These are phyloP conservation scores for Vitis vinifera DNA, from an alignment of 164 flowering plant species.

Conservation along the genomic window DNA sequence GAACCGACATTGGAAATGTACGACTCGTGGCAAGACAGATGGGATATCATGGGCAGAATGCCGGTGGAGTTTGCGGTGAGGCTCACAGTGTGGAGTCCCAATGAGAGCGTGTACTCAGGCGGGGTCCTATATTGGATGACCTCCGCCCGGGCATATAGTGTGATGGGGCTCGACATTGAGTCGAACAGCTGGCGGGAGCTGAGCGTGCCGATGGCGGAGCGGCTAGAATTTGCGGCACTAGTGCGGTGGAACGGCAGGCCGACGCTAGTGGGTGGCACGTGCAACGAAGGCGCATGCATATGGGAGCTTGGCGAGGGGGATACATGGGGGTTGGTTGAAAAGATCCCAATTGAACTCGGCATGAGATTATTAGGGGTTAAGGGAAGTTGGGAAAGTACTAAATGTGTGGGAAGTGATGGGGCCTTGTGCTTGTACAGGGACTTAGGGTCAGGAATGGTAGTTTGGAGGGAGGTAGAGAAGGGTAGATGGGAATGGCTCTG, in stretches of 20 bases:
- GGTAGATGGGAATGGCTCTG: conserved; percentile 55
- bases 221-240: conserved; percentile 55
- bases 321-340: conserved; percentile 39
- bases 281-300: conserved; percentile 32
- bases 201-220: conserved; percentile 53
- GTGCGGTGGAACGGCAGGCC: conserved; percentile 35
- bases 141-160: conserved; percentile 58
- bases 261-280: conserved; percentile 47
- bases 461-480: conserved; percentile 37
- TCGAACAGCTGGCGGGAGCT: conserved; percentile 49
- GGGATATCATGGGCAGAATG: conserved; percentile 41
- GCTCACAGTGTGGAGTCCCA: conserved; percentile 68
- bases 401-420: conserved; percentile 51
- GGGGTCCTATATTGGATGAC: conserved; percentile 68
- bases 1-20: conserved; percentile 61
- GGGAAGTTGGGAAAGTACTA: conserved; percentile 41
- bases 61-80: conserved; percentile 59
- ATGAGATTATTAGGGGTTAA: conserved; percentile 31
- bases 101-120: conserved; percentile 44
- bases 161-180: conserved; percentile 43
- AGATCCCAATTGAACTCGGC: conserved; percentile 48
- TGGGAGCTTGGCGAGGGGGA: conserved; percentile 56
- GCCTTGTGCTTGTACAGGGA: conserved; percentile 52
- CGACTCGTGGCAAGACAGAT: conserved; percentile 37
- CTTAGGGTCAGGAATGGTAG: conserved; percentile 50